Base-by-base conservation (phyloP, 2,329 filamentous ascomycete species). In the Fusarium mexicanum region DNA sequence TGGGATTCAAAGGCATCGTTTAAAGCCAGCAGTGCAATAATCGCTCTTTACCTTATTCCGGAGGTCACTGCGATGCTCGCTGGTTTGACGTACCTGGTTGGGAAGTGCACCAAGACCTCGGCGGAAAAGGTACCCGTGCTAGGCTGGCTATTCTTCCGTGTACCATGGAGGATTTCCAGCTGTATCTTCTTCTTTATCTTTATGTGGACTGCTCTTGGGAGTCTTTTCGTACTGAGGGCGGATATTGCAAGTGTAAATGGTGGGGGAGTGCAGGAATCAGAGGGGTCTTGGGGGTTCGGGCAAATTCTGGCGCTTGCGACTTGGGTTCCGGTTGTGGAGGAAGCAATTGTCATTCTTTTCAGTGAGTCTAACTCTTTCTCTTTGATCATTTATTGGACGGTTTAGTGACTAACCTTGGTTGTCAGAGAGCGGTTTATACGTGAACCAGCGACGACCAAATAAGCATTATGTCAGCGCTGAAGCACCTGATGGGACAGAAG, bases 11-110 rank as follows among this genome's bases (percentile, higher is more conserved):
- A 17, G 18, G 26, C 26, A 29, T 48, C 46, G 0, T 7, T 22
- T 0, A 17, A 31, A 31, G 18, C 13, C 3, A 22, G 2, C 0
- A 11, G 26, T 16, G 26, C 9, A 1, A 4, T 31, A 16, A 0
- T 31, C 13, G 26, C 46, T 0, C 8, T 16, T 22, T 12, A 31
- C 4, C 0, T 22, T 11, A 16, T 29, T 16, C 26, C 13, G 0
- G 46, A 6, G 3, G 13, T 12, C 1, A 48, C 6, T 31, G 20
- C 26, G 6, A 16, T 22, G 26, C 46, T 48, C 4, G 46, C 4
- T 1, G 18, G 46, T 8, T 16, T 11, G 46, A 22, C 13, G 5
- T 47, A 47, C 26, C 26, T 47, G 3, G 20, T 4, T 29, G 46
- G 26, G 4, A 47, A 48, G 26, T 48, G 26, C 20, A 22, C 4